A percentile compares a stretch with the other conserved stretches of the same genome.
Conservation (phyloP, 2,329 filamentous ascomycete genomes). For the Colletotrichum brevisporum region DNA sequence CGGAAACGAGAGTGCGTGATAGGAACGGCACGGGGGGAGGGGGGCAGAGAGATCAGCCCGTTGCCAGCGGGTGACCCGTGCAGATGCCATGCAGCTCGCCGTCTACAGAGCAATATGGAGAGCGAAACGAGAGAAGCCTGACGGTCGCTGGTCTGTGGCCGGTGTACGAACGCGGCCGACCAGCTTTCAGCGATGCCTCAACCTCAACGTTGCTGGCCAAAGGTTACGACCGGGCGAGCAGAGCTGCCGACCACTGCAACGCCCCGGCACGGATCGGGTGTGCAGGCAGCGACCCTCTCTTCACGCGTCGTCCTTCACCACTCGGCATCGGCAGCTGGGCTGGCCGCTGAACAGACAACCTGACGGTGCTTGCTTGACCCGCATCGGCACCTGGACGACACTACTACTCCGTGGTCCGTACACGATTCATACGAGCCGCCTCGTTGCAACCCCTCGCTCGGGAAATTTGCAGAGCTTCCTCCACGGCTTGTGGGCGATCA, state of each 20-base stretch:
- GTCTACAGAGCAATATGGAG: not conserved
- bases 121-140: conserved; percentile 15
- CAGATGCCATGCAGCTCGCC: conserved; percentile 33
- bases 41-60: conserved; percentile 18
- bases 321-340: too few species aligned
- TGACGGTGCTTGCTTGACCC: conserved; percentile 10
- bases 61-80: conserved; percentile 30
- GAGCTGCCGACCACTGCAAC: conserved; percentile 7
- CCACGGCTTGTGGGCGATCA: conserved; percentile 35
- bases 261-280: not conserved
- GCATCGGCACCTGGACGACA: conserved; percentile 23
- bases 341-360: not conserved
- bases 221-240: conserved; percentile 8
- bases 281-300: too few species aligned
- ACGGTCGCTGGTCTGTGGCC: not conserved
- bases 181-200: not conserved
- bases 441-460: conserved; percentile 30
- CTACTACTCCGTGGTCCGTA: not conserved
- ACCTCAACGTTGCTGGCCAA: conserved; percentile 18
- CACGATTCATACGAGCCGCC: conserved; percentile 26
- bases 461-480: conserved; percentile 35
- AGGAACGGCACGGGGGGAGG: conserved; percentile 8
- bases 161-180: not conserved
- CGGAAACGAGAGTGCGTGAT: conserved; percentile 28
- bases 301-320: not conserved